Conservation (phyloP, 208 protist species). For the Crithidia acanthocephali region DNA sequence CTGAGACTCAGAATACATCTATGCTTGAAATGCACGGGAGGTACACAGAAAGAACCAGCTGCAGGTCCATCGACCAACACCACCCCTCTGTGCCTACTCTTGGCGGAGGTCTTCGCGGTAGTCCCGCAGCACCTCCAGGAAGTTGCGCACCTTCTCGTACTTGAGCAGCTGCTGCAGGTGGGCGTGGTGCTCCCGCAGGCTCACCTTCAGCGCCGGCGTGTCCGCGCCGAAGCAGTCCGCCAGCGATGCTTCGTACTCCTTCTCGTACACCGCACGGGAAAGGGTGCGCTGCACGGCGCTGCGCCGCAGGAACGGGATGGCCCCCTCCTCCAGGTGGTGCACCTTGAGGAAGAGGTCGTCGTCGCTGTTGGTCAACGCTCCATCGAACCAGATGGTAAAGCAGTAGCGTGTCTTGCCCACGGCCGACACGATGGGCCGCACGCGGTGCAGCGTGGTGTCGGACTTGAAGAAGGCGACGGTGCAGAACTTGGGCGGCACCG, state of each 20-base stretch:
- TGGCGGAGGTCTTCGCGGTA: slow-evolving; percentile 39
- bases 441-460: slow-evolving; percentile 46
- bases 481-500: slow-evolving; percentile 40
- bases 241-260: slow-evolving; percentile 44
- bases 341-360: slow-evolving; percentile 43
- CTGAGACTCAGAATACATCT: too few relatives aligned
- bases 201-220: slow-evolving; percentile 27
- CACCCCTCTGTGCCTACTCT: too few relatives aligned
- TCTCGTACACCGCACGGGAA: slow-evolving; percentile 44
- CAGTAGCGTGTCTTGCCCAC: slow-evolving; percentile 36
- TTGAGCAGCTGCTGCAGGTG: slow-evolving; percentile 39
- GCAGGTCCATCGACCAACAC: too few relatives aligned
- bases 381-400: slow-evolving; percentile 73
- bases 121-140: slow-evolving; percentile 26
- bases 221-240: slow-evolving; percentile 45
- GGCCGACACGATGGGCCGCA: slow-evolving; percentile 28
- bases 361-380: slow-evolving; percentile 40
- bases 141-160: slow-evolving; percentile 27
- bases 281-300: slow-evolving; percentile 54
- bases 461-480: slow-evolving; percentile 52
- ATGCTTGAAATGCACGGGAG: too few relatives aligned
- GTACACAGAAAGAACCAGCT: too few relatives aligned
- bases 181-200: slow-evolving; percentile 44
- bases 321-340: slow-evolving; percentile 34
- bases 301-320: slow-evolving; percentile 38